These are phyloP conservation scores for Lactarius vividus DNA, from an alignment of 768 basidiomycete species.

Conservation along the genomic window DNA sequence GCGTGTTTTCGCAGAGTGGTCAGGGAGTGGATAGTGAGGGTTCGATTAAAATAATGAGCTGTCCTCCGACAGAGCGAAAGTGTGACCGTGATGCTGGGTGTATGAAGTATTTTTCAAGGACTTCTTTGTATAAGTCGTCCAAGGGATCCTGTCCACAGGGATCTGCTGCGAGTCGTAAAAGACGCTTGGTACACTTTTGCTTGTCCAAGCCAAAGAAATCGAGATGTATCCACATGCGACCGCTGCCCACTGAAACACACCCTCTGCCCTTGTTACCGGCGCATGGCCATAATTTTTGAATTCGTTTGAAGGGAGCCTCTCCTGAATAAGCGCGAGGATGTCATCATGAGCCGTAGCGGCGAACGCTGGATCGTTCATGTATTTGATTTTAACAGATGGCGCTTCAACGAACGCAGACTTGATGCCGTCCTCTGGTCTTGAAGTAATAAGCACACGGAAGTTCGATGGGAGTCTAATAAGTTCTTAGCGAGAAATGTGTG, in stretches of 20 bases:
- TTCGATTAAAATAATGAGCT: neutral
- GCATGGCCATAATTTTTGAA: neutral
- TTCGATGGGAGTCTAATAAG: neutral
- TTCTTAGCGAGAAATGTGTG: neutral
- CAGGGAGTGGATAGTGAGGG: neutral
- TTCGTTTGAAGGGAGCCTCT: neutral
- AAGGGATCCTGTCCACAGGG: neutral
- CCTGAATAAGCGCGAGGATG: neutral
- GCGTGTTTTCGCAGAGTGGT: neutral
- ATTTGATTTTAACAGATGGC: neutral
- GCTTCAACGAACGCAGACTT: neutral
- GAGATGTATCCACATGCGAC: neutral
- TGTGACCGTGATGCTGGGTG: neutral
- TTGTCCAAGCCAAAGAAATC: too few relatives aligned
- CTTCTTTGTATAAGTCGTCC: too few relatives aligned
- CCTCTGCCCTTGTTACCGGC: neutral
- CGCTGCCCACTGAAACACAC: neutral
- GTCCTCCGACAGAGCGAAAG: neutral
- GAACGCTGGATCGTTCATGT: neutral
- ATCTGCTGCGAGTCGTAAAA: too few relatives aligned
- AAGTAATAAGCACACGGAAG: neutral
- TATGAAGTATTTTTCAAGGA: too few relatives aligned
- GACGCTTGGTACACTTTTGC: too few relatives aligned
- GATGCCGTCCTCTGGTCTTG: neutral
- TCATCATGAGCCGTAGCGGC: neutral